A percentile compares a stretch with the other conserved stretches of the same genome.
Evolutionary conservation across 768 basidiomycete species (phyloP).

Genomic region (Naganishia onofrii): DNA sequence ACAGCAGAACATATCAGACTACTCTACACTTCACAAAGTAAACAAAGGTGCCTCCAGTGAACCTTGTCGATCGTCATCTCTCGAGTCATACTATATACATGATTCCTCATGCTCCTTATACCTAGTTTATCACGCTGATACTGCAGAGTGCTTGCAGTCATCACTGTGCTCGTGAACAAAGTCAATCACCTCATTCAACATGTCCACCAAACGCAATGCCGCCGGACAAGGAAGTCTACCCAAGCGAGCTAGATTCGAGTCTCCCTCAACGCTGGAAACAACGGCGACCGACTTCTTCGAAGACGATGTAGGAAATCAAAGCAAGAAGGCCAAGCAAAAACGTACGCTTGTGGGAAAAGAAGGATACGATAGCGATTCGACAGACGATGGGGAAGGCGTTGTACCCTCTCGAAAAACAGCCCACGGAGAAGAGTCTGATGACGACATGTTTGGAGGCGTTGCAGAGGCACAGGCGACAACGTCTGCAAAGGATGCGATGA

Average conservation of each 20-base stretch:
- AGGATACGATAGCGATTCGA: constrained; percentile 70
- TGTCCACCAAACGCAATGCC: constrained; percentile 36
- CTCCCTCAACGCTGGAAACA: constrained; percentile 34
- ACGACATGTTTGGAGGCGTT: constrained; percentile 75
- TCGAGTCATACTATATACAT: neutral
- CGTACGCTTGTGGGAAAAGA: constrained; percentile 73
- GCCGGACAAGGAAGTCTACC: constrained; percentile 20
- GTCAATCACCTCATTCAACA: constrained; percentile 15
- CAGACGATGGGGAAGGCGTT: constrained; percentile 64
- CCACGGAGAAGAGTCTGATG: constrained; percentile 58
- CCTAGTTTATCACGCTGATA: too few relatives aligned
- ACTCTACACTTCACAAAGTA: constrained; percentile 2
- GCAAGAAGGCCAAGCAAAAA: constrained; percentile 53
- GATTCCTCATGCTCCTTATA: neutral
- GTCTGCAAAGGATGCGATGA: constrained; percentile 42
- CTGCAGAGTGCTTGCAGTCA: too few relatives aligned
- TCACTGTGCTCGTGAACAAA: constrained; percentile 18
- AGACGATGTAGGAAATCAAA: constrained; percentile 44
- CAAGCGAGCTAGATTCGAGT: constrained; percentile 43
- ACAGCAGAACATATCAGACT: too few relatives aligned
- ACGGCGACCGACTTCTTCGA: constrained; percentile 39
- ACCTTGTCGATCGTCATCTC: constrained; percentile 13
- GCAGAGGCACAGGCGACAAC: constrained; percentile 58
- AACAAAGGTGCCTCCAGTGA: constrained; percentile 15
- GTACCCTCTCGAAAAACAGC: constrained; percentile 66